Evolutionary conservation across 352 stramenopile genomes (phyloP).

Genomic region (Globisporangium radiosum): DNA sequence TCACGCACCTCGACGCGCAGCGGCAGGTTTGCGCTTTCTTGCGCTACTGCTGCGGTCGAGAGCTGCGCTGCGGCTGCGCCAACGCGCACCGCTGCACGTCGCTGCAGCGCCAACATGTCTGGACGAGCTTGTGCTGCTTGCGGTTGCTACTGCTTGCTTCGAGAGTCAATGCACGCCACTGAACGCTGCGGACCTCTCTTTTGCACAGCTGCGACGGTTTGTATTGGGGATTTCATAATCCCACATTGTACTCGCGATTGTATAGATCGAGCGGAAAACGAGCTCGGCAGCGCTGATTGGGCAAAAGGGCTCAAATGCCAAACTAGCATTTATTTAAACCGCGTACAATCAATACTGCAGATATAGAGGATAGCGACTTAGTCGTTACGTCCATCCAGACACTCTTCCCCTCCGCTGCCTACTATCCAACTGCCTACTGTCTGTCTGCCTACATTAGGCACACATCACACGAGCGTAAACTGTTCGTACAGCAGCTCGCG

Average conservation of each 20-base stretch:
- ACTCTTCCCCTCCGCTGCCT: too few species aligned
- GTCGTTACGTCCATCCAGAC: too few species aligned
- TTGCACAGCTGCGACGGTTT: not conserved
- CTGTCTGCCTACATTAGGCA: too few species aligned
- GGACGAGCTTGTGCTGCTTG: not conserved
- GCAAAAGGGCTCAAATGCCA: too few species aligned
- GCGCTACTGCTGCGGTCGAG: slow-evolving; percentile 30
- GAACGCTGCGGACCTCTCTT: not conserved
- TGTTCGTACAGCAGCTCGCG: slow-evolving; percentile 83
- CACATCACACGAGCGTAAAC: slow-evolving; percentile 70
- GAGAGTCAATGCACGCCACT: slow-evolving; percentile 14
- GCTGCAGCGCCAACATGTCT: slow-evolving; percentile 44
- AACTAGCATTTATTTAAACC: too few species aligned
- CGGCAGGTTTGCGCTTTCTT: slow-evolving; percentile 6
- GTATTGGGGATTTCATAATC: not conserved
- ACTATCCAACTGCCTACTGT: too few species aligned
- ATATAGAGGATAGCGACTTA: too few species aligned
- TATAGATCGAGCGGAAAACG: not conserved
- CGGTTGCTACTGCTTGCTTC: not conserved
- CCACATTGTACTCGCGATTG: not conserved
- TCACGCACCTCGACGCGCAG: slow-evolving; percentile 60
- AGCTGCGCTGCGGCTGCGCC: slow-evolving; percentile 22
- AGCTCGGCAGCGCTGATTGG: too few species aligned
- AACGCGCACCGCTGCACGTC: slow-evolving; percentile 26
- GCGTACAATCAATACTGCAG: too few species aligned